Conservation (phyloP, 305 asterid genomes). For the Andrographis paniculata region DNA sequence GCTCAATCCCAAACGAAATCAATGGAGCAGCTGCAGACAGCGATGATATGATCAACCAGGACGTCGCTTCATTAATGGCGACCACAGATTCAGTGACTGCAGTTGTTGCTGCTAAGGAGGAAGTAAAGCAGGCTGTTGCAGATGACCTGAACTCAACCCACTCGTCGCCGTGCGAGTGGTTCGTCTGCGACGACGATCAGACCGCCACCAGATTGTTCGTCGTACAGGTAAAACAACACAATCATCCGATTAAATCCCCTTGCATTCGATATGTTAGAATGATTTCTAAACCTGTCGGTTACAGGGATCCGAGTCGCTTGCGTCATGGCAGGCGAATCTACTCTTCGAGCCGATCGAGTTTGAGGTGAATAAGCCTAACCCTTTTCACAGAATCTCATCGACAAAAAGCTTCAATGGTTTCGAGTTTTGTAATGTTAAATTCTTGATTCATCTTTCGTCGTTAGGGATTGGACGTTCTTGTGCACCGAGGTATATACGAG, state of each 20-base stretch:
- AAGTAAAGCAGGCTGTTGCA: slow-evolving; percentile 97
- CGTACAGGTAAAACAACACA: slow-evolving; percentile 64
- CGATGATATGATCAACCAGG: slow-evolving; percentile 34
- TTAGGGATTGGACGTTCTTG: slow-evolving; percentile 79
- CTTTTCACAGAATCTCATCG: neutral
- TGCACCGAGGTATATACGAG: slow-evolving; percentile 94
- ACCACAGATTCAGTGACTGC: slow-evolving; percentile 90
- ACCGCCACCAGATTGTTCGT: slow-evolving; percentile 74
- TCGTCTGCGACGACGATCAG: slow-evolving; percentile 76
- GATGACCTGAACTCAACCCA: slow-evolving; percentile 69
- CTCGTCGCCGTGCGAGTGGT: slow-evolving; percentile 94
- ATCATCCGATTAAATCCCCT: too few relatives aligned
- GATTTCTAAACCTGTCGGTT: slow-evolving; percentile 13
- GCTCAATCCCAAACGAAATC: slow-evolving; percentile 15
- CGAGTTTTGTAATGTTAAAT: neutral
- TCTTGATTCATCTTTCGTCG: slow-evolving; percentile 17
- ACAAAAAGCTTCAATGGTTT: neutral
- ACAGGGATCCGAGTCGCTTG: slow-evolving; percentile 89
- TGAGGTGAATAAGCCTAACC: slow-evolving; percentile 46
- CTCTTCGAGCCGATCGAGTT: slow-evolving; percentile 85
- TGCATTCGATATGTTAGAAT: neutral
- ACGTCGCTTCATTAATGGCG: slow-evolving; percentile 68
- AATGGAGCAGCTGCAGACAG: slow-evolving; percentile 14
- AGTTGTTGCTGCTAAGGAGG: slow-evolving; percentile 98
- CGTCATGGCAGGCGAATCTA: slow-evolving; percentile 96